phyloP scores from a whole-genome alignment of 495 filamentous ascomycete genomes.

The Aspergillus ellipticus region DNA sequence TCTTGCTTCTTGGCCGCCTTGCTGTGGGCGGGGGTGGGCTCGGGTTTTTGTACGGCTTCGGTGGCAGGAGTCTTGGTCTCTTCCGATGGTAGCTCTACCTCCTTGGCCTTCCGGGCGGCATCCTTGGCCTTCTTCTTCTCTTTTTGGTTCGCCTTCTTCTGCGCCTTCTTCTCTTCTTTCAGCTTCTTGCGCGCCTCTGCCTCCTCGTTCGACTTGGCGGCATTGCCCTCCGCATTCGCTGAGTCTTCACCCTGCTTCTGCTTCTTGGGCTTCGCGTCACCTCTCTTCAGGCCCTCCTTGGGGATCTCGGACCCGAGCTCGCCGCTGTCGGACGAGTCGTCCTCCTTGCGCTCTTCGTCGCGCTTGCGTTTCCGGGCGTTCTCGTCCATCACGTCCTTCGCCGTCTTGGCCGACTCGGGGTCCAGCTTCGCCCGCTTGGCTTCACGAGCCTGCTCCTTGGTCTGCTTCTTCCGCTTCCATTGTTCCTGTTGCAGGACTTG shows the following conservation, averaged over 20 bases:
- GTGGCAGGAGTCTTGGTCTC: slow-evolving; percentile 16
- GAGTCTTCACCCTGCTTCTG: slow-evolving; percentile 32
- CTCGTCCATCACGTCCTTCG: slow-evolving; percentile 83
- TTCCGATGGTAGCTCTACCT: slow-evolving; percentile 35
- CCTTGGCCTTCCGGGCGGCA: slow-evolving; percentile 40
- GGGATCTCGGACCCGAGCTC: slow-evolving; percentile 43
- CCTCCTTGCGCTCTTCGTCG: slow-evolving; percentile 43
- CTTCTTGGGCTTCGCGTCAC: slow-evolving; percentile 32
- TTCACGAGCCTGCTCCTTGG: slow-evolving; percentile 73
- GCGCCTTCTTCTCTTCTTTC: slow-evolving; percentile 47
- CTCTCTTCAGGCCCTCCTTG: slow-evolving; percentile 38
- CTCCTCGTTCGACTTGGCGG: slow-evolving; percentile 29
- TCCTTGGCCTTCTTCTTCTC: slow-evolving; percentile 49
- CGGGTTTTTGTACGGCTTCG: slow-evolving; percentile 10
- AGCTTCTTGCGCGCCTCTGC: slow-evolving; percentile 38
- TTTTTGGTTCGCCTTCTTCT: slow-evolving; percentile 47
- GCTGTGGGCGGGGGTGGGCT: slow-evolving; percentile 29
- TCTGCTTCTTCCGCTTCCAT: slow-evolving; percentile 85
- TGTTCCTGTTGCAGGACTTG: slow-evolving; percentile 57
- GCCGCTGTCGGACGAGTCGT: slow-evolving; percentile 36
- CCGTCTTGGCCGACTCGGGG: slow-evolving; percentile 72
- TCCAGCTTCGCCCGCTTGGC: slow-evolving; percentile 81
- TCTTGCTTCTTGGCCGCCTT: slow-evolving; percentile 23
- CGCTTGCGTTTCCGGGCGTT: slow-evolving; percentile 68
- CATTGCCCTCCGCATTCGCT: slow-evolving; percentile 22